phyloP scores from a whole-genome alignment of 768 basidiomycete species.

The Rhodosporidiobolus odoratus region DNA sequence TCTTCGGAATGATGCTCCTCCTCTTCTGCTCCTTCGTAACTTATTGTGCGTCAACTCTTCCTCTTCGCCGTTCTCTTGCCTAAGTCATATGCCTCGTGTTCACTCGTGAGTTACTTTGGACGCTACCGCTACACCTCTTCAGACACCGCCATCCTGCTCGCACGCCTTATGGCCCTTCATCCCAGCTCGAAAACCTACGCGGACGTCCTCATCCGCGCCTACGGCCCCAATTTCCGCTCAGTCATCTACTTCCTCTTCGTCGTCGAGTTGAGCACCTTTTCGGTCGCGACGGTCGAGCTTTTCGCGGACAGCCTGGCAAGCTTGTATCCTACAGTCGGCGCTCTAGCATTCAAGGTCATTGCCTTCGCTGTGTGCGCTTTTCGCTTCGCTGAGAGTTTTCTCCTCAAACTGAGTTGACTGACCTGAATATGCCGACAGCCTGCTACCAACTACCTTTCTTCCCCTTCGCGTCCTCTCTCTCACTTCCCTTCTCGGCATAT shows the following conservation, averaged over 20 bases:
- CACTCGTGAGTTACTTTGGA: neutral
- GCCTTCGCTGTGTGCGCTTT: constrained; percentile 62
- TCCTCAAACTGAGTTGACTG: neutral
- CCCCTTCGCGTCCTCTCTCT: constrained; percentile 81
- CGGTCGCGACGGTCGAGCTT: constrained; percentile 80
- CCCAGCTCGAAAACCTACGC: constrained; percentile 70
- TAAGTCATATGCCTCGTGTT: no score
- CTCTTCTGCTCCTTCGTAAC: constrained; percentile 71
- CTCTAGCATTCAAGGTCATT: constrained; percentile 68
- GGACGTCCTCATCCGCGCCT: constrained; percentile 83
- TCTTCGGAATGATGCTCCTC: constrained; percentile 66
- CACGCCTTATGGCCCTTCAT: constrained; percentile 66
- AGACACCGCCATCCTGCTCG: constrained; percentile 76
- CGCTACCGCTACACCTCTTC: neutral
- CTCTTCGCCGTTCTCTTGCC: neutral
- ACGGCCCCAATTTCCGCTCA: constrained; percentile 65
- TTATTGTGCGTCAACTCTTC: constrained; percentile 72
- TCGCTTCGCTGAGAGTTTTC: constrained; percentile 1
- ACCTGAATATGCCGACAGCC: constrained; percentile 49
- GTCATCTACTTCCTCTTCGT: constrained; percentile 57
- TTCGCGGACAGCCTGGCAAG: constrained; percentile 76
- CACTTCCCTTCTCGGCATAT: constrained; percentile 76
- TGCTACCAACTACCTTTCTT: constrained; percentile 77
- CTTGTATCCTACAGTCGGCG: constrained; percentile 64
- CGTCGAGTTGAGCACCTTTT: constrained; percentile 43